phyloP scores from a whole-genome alignment of 2,329 filamentous ascomycete species.

The Sarocladium oryzae region DNA sequence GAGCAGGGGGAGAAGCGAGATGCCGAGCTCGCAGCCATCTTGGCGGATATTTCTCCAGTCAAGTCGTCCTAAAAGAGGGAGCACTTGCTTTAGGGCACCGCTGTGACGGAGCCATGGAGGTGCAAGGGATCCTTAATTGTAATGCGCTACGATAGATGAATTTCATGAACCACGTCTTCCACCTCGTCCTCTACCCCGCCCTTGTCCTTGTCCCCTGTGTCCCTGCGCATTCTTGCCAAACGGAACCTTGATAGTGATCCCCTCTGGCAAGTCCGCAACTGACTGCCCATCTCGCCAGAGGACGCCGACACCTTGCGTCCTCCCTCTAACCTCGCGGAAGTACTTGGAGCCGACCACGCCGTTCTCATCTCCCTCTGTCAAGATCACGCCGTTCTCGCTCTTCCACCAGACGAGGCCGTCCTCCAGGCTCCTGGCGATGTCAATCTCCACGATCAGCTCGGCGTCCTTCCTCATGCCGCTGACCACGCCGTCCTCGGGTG shows the following conservation, averaged over 20 bases:
- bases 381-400: slow-evolving; percentile 70
- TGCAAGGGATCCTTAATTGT: too few relatives aligned
- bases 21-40: slow-evolving; percentile 1
- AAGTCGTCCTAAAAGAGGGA: not conserved
- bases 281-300: slow-evolving; percentile 67
- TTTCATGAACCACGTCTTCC: not conserved
- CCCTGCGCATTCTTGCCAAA: slow-evolving; percentile 40
- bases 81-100: too few relatives aligned
- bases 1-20: slow-evolving; percentile 15
- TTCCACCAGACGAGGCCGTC: slow-evolving; percentile 66
- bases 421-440: slow-evolving; percentile 59
- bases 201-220: slow-evolving; percentile 23
- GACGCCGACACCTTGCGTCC: slow-evolving; percentile 52
- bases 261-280: slow-evolving; percentile 58
- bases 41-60: not conserved
- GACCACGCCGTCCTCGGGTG: slow-evolving; percentile 57
- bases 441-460: slow-evolving; percentile 71
- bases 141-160: not conserved
- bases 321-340: slow-evolving; percentile 64
- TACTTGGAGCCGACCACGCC: slow-evolving; percentile 55
- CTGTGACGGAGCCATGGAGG: too few relatives aligned
- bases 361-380: slow-evolving; percentile 50
- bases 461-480: slow-evolving; percentile 76
- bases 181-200: slow-evolving; percentile 19
- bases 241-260: slow-evolving; percentile 43